These are phyloP conservation scores for Xylaria sp. DNA, from an alignment of 2,329 filamentous ascomycete species.

Conservation along the genomic window DNA sequence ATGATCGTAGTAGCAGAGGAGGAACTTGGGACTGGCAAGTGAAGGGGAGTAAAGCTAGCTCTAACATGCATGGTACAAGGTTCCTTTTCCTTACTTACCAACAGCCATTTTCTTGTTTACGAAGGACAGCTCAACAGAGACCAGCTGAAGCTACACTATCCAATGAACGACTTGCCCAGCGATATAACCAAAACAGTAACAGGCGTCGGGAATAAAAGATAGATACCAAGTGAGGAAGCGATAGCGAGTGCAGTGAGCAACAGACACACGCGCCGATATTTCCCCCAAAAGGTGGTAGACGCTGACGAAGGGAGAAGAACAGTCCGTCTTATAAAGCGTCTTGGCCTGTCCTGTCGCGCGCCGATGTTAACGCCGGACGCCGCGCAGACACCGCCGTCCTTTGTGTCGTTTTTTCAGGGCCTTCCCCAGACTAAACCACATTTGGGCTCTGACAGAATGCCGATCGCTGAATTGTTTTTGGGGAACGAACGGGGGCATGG, in stretches of 20 bases:
- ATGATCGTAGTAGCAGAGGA: too few relatives aligned
- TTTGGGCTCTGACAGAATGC: conserved; percentile 12
- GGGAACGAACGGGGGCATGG: background rate
- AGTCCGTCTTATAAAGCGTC: conserved; percentile 7
- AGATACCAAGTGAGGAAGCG: background rate
- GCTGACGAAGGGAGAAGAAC: background rate
- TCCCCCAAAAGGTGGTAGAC: background rate
- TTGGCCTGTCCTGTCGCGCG: background rate
- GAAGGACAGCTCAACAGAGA: background rate
- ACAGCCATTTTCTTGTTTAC: conserved; percentile 14
- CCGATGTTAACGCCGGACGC: conserved; percentile 1
- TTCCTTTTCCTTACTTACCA: background rate
- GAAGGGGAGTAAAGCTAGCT: background rate
- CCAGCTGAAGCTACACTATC: background rate
- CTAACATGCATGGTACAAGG: conserved; percentile 8
- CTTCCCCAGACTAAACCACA: conserved; percentile 9
- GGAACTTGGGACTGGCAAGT: too few relatives aligned
- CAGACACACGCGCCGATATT: background rate
- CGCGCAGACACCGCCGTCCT: conserved; percentile 1
- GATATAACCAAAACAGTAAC: background rate
- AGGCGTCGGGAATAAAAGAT: background rate
- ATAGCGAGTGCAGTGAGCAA: background rate
- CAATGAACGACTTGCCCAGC: background rate
- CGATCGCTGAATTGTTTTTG: conserved; percentile 10
- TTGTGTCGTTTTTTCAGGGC: background rate